phyloP scores from a whole-genome alignment of 495 filamentous ascomycete species.

The Penicillium salamii region DNA sequence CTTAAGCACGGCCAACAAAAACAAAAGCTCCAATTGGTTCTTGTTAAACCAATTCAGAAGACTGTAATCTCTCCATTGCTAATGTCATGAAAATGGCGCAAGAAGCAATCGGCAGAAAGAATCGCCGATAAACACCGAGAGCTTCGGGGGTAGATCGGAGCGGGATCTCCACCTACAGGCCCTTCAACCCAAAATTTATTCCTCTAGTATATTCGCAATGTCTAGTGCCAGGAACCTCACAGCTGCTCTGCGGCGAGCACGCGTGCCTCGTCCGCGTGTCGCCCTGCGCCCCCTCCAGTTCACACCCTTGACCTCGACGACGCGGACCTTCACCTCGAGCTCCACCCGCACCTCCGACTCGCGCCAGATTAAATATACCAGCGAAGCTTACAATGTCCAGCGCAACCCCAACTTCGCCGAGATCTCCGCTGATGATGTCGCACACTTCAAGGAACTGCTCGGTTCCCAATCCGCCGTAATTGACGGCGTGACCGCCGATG shows the following conservation, averaged over 20 bases:
- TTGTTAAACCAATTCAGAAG: too few relatives aligned
- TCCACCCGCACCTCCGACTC: slow-evolving; percentile 26
- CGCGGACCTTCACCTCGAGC: slow-evolving; percentile 37
- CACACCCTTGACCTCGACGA: slow-evolving; percentile 14
- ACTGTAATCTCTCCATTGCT: too few relatives aligned
- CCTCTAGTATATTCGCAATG: slow-evolving; percentile 25
- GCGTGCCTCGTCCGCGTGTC: slow-evolving; percentile 34
- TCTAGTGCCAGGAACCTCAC: slow-evolving; percentile 37
- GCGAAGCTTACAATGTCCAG: slow-evolving; percentile 77
- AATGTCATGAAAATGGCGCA: too few relatives aligned
- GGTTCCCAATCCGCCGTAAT: slow-evolving; percentile 76
- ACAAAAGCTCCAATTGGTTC: too few relatives aligned
- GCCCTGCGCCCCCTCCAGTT: slow-evolving; percentile 21
- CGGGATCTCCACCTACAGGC: slow-evolving; percentile 26
- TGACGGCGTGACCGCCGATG: slow-evolving; percentile 72
- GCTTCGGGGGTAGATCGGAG: slow-evolving; percentile 16
- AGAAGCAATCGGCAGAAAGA: background rate
- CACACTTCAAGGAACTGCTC: slow-evolving; percentile 72
- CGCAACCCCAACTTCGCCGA: slow-evolving; percentile 68
- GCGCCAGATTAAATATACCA: slow-evolving; percentile 69
- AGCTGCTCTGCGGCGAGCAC: slow-evolving; percentile 39
- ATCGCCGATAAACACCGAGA: slow-evolving; percentile 11
- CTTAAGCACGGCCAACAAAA: too few relatives aligned
- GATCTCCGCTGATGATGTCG: slow-evolving; percentile 72
- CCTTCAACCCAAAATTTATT: slow-evolving; percentile 14